phyloP scores from a whole-genome alignment of 179 eudicot genomes.

The Drosera spatulata region DNA sequence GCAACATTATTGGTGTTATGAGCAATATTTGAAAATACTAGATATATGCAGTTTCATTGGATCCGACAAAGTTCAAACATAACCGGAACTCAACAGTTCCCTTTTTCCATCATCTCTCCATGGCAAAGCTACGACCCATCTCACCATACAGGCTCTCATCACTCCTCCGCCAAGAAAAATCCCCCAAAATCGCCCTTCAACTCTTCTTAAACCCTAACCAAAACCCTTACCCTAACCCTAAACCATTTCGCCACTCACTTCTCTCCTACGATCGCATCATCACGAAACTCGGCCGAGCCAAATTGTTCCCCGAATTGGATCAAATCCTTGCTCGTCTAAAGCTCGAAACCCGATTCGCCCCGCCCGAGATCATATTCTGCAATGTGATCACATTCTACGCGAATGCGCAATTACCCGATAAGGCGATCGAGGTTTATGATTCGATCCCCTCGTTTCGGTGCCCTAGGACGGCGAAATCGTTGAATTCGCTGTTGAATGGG shows the following conservation, averaged over 20 bases:
- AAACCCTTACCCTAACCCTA: slow-evolving; percentile 13
- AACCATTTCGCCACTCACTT: slow-evolving; percentile 46
- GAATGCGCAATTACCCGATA: slow-evolving; percentile 33
- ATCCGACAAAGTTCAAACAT: too few relatives aligned
- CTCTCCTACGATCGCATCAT: slow-evolving; percentile 65
- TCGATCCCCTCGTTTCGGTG: slow-evolving; percentile 47
- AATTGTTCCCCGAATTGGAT: slow-evolving; percentile 59
- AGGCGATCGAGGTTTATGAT: slow-evolving; percentile 38
- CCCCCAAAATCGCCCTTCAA: slow-evolving; percentile 52
- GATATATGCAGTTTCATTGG: too few relatives aligned
- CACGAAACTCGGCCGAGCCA: slow-evolving; percentile 72
- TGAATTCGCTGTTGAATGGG: slow-evolving; percentile 53
- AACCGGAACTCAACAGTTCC: too few relatives aligned
- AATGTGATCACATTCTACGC: slow-evolving; percentile 48
- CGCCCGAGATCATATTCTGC: slow-evolving; percentile 59
- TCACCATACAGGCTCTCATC: slow-evolving; percentile 53
- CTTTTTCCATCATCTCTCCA: too few relatives aligned
- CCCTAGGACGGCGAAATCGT: slow-evolving; percentile 45
- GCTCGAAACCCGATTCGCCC: slow-evolving; percentile 36
- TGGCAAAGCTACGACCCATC: too few relatives aligned
- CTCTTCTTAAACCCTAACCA: slow-evolving; percentile 69
- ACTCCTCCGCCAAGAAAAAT: slow-evolving; percentile 51
- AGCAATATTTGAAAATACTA: too few relatives aligned
- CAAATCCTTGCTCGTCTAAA: slow-evolving; percentile 33
- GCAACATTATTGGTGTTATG: too few relatives aligned